Percentiles rank a stretch among this genome's conserved stretches.
These are phyloP conservation scores for Penstemon newberryi DNA, from an alignment of 257 asterid genomes.

Conservation along the genomic window DNA sequence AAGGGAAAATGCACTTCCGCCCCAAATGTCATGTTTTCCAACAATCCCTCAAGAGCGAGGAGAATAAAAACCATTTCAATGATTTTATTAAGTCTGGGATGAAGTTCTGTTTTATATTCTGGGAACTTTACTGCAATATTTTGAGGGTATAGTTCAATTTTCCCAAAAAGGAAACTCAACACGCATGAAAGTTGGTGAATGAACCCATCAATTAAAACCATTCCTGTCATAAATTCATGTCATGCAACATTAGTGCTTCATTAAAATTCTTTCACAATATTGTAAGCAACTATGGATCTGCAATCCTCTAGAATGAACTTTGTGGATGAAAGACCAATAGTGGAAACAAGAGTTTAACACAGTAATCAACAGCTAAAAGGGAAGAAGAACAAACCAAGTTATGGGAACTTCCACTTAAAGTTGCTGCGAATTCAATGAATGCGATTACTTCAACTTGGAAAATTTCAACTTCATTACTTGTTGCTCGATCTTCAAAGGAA, in stretches of 20 bases:
- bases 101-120: too few relatives aligned
- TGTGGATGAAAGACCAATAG: conserved; percentile 24
- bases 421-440: conserved; percentile 81
- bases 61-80: not conserved
- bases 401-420: conserved; percentile 74
- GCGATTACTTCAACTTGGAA: conserved; percentile 76
- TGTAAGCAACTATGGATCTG: conserved; percentile 12
- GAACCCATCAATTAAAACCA: conserved; percentile 18
- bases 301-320: conserved; percentile 14
- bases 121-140: not conserved
- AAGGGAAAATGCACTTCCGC: too few relatives aligned
- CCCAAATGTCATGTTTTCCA: too few relatives aligned
- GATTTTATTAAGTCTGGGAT: not conserved
- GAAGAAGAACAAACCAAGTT: conserved; percentile 77
- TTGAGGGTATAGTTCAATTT: not conserved
- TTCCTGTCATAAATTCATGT: conserved; percentile 5
- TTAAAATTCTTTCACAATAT: conserved; percentile 11
- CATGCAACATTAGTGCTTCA: conserved; percentile 10
- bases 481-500: conserved; percentile 32
- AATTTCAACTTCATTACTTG: conserved; percentile 44
- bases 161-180: not conserved
- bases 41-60: too few relatives aligned
- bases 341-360: conserved; percentile 6
- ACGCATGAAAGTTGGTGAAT: not conserved
- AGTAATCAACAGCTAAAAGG: conserved; percentile 23